Percentiles rank a stretch among this genome's conserved stretches.
These are phyloP conservation scores for Magnusiomyces sp. DNA, from an alignment of 1,139 yeast species.

Conservation along the genomic window DNA sequence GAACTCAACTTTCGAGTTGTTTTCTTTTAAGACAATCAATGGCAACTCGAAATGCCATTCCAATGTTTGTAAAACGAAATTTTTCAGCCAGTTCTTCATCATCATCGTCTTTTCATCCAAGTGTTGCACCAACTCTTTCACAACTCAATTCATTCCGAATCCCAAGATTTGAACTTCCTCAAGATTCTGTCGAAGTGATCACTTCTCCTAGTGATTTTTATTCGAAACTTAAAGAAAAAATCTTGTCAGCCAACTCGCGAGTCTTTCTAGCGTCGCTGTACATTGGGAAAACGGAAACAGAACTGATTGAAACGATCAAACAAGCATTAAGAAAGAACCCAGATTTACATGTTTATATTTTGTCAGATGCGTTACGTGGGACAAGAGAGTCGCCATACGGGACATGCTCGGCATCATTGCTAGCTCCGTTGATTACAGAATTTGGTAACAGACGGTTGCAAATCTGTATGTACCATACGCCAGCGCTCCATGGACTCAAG, in stretches of 20 bases:
- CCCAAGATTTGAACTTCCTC: conserved; percentile 56
- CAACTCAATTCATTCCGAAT: conserved; percentile 23
- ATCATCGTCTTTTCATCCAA: conserved; percentile 9
- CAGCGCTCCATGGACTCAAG: conserved; percentile 64
- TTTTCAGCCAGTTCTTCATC: not conserved
- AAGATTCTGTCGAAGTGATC: conserved; percentile 57
- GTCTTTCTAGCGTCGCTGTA: conserved; percentile 80
- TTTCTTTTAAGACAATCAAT: too few species aligned
- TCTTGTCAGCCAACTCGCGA: conserved; percentile 44
- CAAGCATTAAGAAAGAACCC: conserved; percentile 51
- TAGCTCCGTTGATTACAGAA: conserved; percentile 58
- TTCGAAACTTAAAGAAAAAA: conserved; percentile 37
- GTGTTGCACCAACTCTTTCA: conserved; percentile 13
- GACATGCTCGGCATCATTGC: conserved; percentile 64
- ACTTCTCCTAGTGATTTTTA: conserved; percentile 66
- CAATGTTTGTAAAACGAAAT: too few species aligned
- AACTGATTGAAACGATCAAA: conserved; percentile 36
- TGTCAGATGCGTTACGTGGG: conserved; percentile 85
- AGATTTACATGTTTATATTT: conserved; percentile 56
- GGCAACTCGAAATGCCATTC: too few species aligned
- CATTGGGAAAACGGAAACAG: conserved; percentile 75
- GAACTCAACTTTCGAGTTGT: too few species aligned
- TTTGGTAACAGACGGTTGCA: conserved; percentile 67
- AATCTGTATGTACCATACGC: conserved; percentile 82
- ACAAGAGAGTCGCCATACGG: conserved; percentile 79